Evolutionary conservation across 2,329 filamentous ascomycete species (phyloP), one percentile per base, ranked within the genome.

Genomic region (Dothistroma septosporum): DNA sequence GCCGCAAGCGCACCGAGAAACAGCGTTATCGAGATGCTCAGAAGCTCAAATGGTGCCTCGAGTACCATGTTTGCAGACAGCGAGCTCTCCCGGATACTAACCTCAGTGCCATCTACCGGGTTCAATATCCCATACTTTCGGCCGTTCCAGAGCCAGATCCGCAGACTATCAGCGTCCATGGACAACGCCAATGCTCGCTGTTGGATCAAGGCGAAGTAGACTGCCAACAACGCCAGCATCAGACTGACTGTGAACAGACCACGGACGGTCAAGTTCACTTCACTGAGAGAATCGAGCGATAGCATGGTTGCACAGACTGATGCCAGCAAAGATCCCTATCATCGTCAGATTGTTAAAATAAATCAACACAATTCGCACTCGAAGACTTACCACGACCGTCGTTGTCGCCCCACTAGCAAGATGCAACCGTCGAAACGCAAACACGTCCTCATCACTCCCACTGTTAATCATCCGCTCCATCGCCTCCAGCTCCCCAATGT

Each of bases 301-400:
- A 60, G 50, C 61, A 62, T 60, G 11, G 57, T 62, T 7, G 61
- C 53, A 32, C 61, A 60, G 21, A 56, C 46, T 9, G 54, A 59
- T 21, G 61, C 61, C 21, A 60, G 58, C n/a, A 62, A 54, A 16
- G 57, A 57, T 35, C 61, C 53, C 52, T 60, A 31, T 10, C 48
- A 24, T 16, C 37, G 12, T 91, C 72, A 87, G 87, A n/a, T n/a
- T n/a, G n/a, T n/a, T n/a, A n/a, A n/a, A n/a, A n/a, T n/a, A n/a
- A n/a, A n/a, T n/a, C n/a, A n/a, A 0, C 92, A 89, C 76, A 90
- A 87, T 70, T 89, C 89, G 5, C 71, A 86, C 24, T 82, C 37
- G 44, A 12, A 35, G 16, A 48, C 56, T 49, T 33, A 64, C 59
- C 46, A 62, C 62, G 8, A 62, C 60, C 14, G 62, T 59, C 44